Evolutionary conservation across 768 basidiomycete genomes (phyloP).

Genomic region (Sporobolomyces phaffii): DNA sequence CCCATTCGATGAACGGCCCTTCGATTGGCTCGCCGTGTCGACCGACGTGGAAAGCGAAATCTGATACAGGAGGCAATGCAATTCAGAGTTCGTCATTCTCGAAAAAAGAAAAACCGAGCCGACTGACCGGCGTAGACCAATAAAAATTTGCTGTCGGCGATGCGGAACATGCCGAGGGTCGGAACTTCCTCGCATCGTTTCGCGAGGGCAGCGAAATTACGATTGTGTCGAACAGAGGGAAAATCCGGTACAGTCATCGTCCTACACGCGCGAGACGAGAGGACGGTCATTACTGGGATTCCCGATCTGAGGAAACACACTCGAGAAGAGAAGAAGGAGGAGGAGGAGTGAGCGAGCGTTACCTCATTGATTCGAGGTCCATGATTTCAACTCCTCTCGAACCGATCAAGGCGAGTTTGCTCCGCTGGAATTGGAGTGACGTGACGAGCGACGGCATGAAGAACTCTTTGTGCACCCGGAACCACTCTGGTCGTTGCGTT

Average conservation of each 20-base stretch:
- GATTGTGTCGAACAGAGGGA: constrained; percentile 55
- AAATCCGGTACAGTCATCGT: constrained; percentile 65
- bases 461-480: constrained; percentile 71
- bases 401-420: constrained; percentile 86
- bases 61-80: constrained; percentile 3
- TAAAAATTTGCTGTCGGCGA: constrained; percentile 78
- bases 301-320: too few species aligned
- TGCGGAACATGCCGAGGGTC: constrained; percentile 84
- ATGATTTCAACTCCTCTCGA: constrained; percentile 96
- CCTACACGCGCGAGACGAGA: constrained; percentile 72
- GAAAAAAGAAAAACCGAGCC: too few species aligned
- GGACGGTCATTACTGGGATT: too few species aligned
- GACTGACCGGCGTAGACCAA: constrained; percentile 76
- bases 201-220: constrained; percentile 60
- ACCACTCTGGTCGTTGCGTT: constrained; percentile 83
- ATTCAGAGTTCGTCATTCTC: too few species aligned
- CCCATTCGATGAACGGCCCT: constrained; percentile 71
- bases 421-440: constrained; percentile 64
- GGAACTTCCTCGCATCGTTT: constrained; percentile 73
- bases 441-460: constrained; percentile 62
- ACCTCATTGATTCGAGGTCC: constrained; percentile 76
- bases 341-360: background rate
- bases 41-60: constrained; percentile 82
- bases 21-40: constrained; percentile 58
- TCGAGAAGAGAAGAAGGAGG: background rate